phyloP scores from a whole-genome alignment of 169 alveolate species.

The Plasmodium fragile region DNA sequence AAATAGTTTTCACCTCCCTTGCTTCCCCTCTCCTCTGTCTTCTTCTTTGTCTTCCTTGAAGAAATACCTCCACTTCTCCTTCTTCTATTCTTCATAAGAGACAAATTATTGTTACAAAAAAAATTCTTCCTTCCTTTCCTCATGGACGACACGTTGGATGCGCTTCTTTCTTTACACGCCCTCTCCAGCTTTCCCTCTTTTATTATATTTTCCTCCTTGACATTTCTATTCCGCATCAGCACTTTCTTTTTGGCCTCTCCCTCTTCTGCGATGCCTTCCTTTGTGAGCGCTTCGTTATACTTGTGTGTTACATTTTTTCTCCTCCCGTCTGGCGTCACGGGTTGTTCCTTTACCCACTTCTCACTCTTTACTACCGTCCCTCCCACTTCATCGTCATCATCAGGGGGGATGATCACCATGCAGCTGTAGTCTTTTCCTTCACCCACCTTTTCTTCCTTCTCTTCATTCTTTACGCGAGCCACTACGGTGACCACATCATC shows the following conservation, averaged over 20 bases:
- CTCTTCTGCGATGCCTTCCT: neutral
- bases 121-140: constrained; percentile 13
- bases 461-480: neutral
- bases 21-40: neutral
- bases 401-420: neutral
- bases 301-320: neutral
- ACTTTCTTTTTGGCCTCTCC: constrained; percentile 3
- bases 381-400: neutral
- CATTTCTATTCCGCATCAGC: neutral
- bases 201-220: neutral
- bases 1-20: neutral
- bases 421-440: neutral
- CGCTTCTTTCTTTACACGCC: neutral
- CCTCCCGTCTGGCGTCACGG: neutral
- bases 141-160: neutral
- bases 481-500: neutral
- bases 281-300: neutral
- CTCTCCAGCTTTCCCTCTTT: neutral
- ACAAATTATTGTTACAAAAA: constrained; percentile 29
- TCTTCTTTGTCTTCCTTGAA: constrained; percentile 5
- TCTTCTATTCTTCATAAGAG: constrained; percentile 27
- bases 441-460: neutral
- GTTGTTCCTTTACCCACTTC: neutral
- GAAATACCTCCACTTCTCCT: constrained; percentile 4
- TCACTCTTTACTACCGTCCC: neutral